Base-by-base conservation (phyloP, 768 basidiomycete genomes). In the Mycena amicta region DNA sequence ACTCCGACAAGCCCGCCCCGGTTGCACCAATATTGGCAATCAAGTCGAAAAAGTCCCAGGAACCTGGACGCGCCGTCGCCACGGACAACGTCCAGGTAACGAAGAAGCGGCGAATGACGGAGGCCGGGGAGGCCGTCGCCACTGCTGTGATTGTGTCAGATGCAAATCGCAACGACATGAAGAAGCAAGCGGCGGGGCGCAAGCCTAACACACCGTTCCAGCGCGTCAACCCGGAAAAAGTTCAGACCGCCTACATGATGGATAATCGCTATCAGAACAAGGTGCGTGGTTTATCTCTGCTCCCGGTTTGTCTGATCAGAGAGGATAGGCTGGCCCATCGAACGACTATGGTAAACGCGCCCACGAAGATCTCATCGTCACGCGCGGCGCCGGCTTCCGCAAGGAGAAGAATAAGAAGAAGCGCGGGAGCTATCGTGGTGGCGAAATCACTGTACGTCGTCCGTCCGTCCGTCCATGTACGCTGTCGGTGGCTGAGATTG, bases 401-500 rank as follows among this genome's bases (percentile, higher is more conserved):
- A 99, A 98, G 74, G 96, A 97, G 81, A 99, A 99, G 76, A 98
- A 97, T 77, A 99, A 98, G 85, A 98, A 98, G 78, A 99, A 99
- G 77, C 80, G 91, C 66, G 96, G 95, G 3, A 93, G 89, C 60
- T 98, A 98, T 74, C 84, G 85, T 45, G 95, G 96, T 13, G 96
- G 96, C 39, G 92, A 95, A 69, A 99, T 99, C 60, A 96, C 95
- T 49, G 93, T 95, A 18, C 33, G 18, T 37, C 11, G 93, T 95
- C 11, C 33, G 18, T 37, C 11, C 8, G 11, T 37, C 8, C 33
- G 33, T 8, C 11, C 18, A 8, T 37, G 33, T 18, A 18, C 33
- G 33, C 11, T 37, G 8, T 37, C 18, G 33, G 33, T 37, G 33
- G 33, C 33, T 37, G 63, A 71, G 83, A 72, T 58, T 26, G 50